Conservation (phyloP, 2,329 filamentous ascomycete species). For the Trichoderma koningii region DNA sequence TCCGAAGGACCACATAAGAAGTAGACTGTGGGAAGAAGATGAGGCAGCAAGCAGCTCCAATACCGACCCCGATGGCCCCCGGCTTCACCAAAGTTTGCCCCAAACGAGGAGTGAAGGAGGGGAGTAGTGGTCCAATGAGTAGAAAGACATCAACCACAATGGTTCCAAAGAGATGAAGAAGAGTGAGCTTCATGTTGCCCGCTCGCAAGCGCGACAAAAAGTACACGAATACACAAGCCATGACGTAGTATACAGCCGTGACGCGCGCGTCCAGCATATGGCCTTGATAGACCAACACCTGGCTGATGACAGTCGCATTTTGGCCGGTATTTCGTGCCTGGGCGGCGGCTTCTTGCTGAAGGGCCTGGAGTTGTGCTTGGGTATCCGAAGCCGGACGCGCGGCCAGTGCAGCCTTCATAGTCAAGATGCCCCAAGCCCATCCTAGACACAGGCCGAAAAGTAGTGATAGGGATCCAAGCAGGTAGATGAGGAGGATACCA, state of each 20-base stretch:
- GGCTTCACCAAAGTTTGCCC: conserved; percentile 47
- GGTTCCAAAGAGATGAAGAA: conserved; percentile 50
- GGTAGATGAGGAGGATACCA: conserved; percentile 49
- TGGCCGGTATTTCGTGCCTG: conserved; percentile 37
- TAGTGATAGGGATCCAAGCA: conserved; percentile 47
- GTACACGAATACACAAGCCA: conserved; percentile 50
- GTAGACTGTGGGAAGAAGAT: conserved; percentile 54
- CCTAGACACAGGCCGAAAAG: conserved; percentile 50
- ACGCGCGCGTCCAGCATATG: conserved; percentile 52
- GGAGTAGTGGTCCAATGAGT: conserved; percentile 46
- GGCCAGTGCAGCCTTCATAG: conserved; percentile 51
- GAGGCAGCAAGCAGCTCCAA: conserved; percentile 48
- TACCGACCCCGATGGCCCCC: conserved; percentile 47
- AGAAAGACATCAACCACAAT: conserved; percentile 51
- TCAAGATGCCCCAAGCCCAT: conserved; percentile 53
- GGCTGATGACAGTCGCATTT: conserved; percentile 35
- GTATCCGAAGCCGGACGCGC: conserved; percentile 45
- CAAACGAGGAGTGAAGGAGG: conserved; percentile 45
- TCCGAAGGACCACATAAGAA: conserved; percentile 45
- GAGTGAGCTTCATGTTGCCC: conserved; percentile 47
- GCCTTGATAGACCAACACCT: conserved; percentile 46
- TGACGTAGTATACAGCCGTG: conserved; percentile 41
- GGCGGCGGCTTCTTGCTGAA: conserved; percentile 43
- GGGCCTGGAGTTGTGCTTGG: conserved; percentile 37
- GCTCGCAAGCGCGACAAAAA: conserved; percentile 46